Conservation (phyloP, 306 rosid genomes). For the Begonia loranthoides region DNA sequence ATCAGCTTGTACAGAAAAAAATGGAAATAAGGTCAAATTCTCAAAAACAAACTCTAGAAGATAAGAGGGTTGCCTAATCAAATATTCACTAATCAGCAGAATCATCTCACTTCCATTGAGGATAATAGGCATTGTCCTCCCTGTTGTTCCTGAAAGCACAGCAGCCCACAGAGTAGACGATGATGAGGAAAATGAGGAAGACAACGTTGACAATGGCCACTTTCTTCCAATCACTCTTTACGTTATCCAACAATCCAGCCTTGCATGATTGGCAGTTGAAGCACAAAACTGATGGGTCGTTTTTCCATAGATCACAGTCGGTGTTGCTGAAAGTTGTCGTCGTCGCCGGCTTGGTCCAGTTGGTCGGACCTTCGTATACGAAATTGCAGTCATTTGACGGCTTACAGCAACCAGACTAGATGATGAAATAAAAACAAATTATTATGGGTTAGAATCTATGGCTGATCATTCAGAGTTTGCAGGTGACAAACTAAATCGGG, state of each 20-base stretch:
- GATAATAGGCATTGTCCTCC: conserved; percentile 19
- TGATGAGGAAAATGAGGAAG: conserved; percentile 42
- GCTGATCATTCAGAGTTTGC: too few species aligned
- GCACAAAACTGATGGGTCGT: conserved; percentile 30
- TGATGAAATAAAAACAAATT: neutral
- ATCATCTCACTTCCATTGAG: conserved; percentile 17
- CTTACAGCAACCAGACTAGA: conserved; percentile 82
- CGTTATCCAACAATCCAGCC: conserved; percentile 61
- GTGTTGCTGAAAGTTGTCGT: neutral
- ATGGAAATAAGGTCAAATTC: too few species aligned
- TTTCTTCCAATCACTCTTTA: conserved; percentile 57
- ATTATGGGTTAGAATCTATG: neutral
- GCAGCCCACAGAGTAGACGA: conserved; percentile 64
- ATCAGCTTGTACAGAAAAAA: too few species aligned
- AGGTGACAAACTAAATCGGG: too few species aligned
- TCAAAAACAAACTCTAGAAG: too few species aligned
- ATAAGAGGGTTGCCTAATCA: too few species aligned
- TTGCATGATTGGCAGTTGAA: conserved; percentile 73
- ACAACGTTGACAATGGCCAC: conserved; percentile 43
- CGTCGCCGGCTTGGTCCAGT: conserved; percentile 18
- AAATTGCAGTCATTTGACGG: conserved; percentile 46
- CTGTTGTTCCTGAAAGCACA: conserved; percentile 76
- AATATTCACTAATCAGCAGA: too few species aligned
- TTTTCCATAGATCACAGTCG: conserved; percentile 51
- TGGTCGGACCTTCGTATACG: conserved; percentile 20